Evolutionary conservation across 1,139 yeast genomes (phyloP).

Genomic region (Sugiyamaella sp.): DNA sequence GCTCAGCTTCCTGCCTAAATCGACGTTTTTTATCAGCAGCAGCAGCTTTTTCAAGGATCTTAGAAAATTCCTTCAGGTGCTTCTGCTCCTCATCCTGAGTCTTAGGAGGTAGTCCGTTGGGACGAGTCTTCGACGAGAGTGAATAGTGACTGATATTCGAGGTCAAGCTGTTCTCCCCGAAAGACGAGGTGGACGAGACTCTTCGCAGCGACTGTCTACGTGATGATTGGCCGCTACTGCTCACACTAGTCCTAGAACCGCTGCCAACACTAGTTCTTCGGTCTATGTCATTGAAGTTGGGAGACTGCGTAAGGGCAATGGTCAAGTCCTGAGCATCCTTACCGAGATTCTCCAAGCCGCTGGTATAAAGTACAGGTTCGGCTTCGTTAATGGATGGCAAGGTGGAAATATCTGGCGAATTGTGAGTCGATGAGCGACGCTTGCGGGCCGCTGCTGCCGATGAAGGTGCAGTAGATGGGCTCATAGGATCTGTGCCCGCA

Average conservation of each 20-base stretch:
- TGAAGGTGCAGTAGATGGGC: constrained; percentile 19
- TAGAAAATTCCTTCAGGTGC: constrained; percentile 60
- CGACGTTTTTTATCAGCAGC: constrained; percentile 37
- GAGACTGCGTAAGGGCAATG: constrained; percentile 41
- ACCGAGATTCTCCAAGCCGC: constrained; percentile 37
- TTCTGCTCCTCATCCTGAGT: constrained; percentile 53
- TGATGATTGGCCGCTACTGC: constrained; percentile 35
- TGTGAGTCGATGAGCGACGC: constrained; percentile 20
- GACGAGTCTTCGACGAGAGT: constrained; percentile 50
- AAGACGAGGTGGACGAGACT: constrained; percentile 14
- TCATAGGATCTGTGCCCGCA: constrained; percentile 20
- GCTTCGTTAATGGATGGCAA: constrained; percentile 34
- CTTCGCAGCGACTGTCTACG: constrained; percentile 18
- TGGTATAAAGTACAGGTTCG: constrained; percentile 30
- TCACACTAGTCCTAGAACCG: constrained; percentile 34
- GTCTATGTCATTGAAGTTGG: constrained; percentile 25
- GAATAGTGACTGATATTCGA: constrained; percentile 10
- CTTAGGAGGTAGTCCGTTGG: constrained; percentile 70
- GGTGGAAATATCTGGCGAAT: constrained; percentile 26
- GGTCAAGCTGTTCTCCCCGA: constrained; percentile 1
- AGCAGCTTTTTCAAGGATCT: constrained; percentile 52
- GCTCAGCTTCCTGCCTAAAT: constrained; percentile 37
- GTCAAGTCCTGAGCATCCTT: constrained; percentile 56
- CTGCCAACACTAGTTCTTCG: constrained; percentile 10
- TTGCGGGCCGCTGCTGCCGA: constrained; percentile 16